phyloP scores from a whole-genome alignment of 176 grass and related monocot species.

The Eragrostis curvula region DNA sequence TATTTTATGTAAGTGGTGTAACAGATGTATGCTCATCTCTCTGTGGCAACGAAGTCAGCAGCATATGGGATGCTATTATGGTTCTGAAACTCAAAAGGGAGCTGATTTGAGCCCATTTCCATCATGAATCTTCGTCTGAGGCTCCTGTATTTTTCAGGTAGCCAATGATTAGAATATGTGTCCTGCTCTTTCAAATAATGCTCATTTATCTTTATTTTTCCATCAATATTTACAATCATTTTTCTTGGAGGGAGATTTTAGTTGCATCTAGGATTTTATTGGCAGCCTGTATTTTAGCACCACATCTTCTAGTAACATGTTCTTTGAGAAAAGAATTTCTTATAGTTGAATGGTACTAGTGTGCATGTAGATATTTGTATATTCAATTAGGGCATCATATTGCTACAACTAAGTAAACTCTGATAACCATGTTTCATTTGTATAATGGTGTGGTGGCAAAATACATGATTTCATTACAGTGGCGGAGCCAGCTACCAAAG shows the following conservation, averaged over 20 bases:
- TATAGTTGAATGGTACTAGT: too few species aligned
- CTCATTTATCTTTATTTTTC: constrained; percentile 6
- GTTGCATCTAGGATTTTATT: not conserved
- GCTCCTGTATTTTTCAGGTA: constrained; percentile 3
- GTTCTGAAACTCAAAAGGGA: constrained; percentile 3
- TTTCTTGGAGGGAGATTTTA: not conserved
- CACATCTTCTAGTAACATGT: not conserved
- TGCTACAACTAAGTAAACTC: not conserved
- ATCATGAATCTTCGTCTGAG: not conserved
- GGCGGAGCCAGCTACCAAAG: too few species aligned
- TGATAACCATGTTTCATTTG: not conserved
- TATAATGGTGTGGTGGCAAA: not conserved
- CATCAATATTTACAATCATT: not conserved
- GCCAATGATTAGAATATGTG: constrained; percentile 20
- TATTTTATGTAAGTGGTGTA: constrained; percentile 6
- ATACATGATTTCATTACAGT: not conserved
- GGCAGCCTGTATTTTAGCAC: not conserved
- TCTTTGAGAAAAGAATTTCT: too few species aligned
- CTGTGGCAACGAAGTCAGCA: not conserved
- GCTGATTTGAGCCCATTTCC: constrained; percentile 19
- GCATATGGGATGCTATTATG: constrained; percentile 25
- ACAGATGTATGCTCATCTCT: constrained; percentile 18
- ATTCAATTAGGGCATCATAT: not conserved
- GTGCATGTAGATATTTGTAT: not conserved
- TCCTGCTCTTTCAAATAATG: not conserved